Evolutionary conservation across 176 grass and related monocot species (phyloP).

Genomic region (Bothriochloa decipiens): DNA sequence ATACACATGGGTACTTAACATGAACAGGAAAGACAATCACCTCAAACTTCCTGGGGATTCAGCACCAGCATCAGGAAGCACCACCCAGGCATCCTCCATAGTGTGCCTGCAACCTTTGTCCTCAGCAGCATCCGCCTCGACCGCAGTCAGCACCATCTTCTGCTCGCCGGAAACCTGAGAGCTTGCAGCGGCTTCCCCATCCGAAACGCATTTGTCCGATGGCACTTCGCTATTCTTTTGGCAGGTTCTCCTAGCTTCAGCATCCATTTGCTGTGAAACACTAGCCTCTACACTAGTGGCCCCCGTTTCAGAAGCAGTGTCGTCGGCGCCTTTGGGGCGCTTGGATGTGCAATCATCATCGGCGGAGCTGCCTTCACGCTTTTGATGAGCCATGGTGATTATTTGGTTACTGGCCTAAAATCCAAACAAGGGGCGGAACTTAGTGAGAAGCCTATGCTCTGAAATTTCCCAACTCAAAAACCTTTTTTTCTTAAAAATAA

Average conservation of each 20-base stretch:
- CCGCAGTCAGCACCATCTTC: slow-evolving; percentile 35
- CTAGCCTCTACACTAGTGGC: not conserved
- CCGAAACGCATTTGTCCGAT: not conserved
- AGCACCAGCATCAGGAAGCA: slow-evolving; percentile 56
- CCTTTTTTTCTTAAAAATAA: not conserved
- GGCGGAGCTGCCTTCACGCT: slow-evolving; percentile 48
- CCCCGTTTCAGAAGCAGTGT: slow-evolving; percentile 26
- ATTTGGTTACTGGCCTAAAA: not conserved
- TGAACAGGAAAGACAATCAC: slow-evolving; percentile 44
- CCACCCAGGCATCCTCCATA: slow-evolving; percentile 88
- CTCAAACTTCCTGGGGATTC: slow-evolving; percentile 65
- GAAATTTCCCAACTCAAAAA: not conserved
- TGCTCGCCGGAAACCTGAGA: slow-evolving; percentile 29
- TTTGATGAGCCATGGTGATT: slow-evolving; percentile 67
- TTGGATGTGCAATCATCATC: slow-evolving; percentile 52
- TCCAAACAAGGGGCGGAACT: not conserved
- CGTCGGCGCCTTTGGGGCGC: slow-evolving; percentile 40
- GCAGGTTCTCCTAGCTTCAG: slow-evolving; percentile 16
- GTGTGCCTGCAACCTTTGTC: slow-evolving; percentile 85
- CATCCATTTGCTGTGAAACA: slow-evolving; percentile 29
- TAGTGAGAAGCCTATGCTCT: not conserved
- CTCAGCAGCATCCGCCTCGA: slow-evolving; percentile 83
- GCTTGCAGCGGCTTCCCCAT: slow-evolving; percentile 32
- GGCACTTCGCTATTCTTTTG: slow-evolving; percentile 5
- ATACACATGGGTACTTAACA: not conserved